Evolutionary conservation across 2,329 filamentous ascomycete genomes (phyloP).

Genomic region (Calonectria fujianensis): DNA sequence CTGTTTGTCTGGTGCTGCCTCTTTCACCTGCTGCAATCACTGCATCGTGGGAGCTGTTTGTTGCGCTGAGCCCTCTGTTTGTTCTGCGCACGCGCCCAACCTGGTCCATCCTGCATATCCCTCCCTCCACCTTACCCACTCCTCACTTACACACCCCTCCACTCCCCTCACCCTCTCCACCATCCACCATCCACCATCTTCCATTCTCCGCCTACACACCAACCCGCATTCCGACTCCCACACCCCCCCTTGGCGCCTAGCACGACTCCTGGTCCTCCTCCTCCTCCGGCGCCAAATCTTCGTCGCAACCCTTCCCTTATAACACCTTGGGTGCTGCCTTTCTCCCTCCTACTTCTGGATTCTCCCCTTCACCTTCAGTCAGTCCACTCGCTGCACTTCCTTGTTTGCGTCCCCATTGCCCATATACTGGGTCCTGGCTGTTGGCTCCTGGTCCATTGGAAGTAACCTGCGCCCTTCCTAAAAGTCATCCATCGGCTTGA

Average conservation of each 20-base stretch:
- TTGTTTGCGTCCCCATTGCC: conserved; percentile 48
- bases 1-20: conserved; percentile 45
- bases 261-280: conserved; percentile 49
- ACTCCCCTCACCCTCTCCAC: conserved; percentile 35
- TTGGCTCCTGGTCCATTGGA: conserved; percentile 49
- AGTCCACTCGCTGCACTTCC: conserved; percentile 53
- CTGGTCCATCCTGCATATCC: conserved; percentile 50
- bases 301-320: conserved; percentile 54
- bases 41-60: conserved; percentile 38
- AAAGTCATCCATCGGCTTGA: conserved; percentile 32
- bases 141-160: conserved; percentile 49
- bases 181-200: conserved; percentile 42
- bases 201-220: conserved; percentile 33
- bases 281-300: conserved; percentile 55
- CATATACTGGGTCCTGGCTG: conserved; percentile 49
- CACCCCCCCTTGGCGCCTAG: conserved; percentile 54
- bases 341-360: conserved; percentile 43
- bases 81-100: conserved; percentile 52
- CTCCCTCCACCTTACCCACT: conserved; percentile 45
- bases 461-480: conserved; percentile 34
- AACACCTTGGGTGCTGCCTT: conserved; percentile 53
- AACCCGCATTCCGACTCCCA: conserved; percentile 48
- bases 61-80: conserved; percentile 38
- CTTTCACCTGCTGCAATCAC: conserved; percentile 30
- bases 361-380: conserved; percentile 52